Evolutionary conservation across 2,329 filamentous ascomycete genomes (phyloP), one percentile per base, ranked within the genome.

Genomic region (Sclerotinia glacialis): DNA sequence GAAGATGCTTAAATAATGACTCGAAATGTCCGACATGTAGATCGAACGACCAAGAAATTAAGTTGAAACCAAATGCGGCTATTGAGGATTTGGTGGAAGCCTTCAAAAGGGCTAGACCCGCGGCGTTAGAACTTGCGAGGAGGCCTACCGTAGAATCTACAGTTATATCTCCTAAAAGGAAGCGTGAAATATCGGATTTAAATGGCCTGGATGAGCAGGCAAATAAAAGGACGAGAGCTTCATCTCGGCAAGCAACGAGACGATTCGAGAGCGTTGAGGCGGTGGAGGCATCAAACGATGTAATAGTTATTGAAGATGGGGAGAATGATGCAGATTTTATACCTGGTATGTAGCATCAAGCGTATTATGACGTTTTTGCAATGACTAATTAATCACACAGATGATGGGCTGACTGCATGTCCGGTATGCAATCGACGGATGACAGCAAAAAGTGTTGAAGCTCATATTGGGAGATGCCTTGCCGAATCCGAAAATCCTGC

Each of bases 11-110:
- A 0, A 89, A 89, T 2, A 84, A 86, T 42, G 93, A 97, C 71
- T 91, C 92, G 11, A 93, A 90, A 78, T 99, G 95, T 73, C 95
- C 95, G 0, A 82, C 92, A 1, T 99, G 95, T 78, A 88, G 92
- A 62, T 81, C 86, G 7, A 78, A 82, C 0, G 92, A 96, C 71
- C 93, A 97, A 76, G 92, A 94, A 76, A 84, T 92, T 68, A 95
- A 92, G 77, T 76, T 99, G 72, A 85, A 93, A 67, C 89, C 89
- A 56, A 98, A 98, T 77, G 91, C 89, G 84, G 88, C 89, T 0
- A 81, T 98, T 70, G 87, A 95, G 74, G 93, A 98, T 75, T 83
- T 94, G 1, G 91, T 97, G 11, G 88, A 92, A 49, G 85, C 88
- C 0, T 99, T 97, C 71, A 81, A 85, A 70, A 83, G 82, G 63